Evolutionary conservation across 2,329 filamentous ascomycete species (phyloP).

Genomic region (Botrytis pseudocinerea): DNA sequence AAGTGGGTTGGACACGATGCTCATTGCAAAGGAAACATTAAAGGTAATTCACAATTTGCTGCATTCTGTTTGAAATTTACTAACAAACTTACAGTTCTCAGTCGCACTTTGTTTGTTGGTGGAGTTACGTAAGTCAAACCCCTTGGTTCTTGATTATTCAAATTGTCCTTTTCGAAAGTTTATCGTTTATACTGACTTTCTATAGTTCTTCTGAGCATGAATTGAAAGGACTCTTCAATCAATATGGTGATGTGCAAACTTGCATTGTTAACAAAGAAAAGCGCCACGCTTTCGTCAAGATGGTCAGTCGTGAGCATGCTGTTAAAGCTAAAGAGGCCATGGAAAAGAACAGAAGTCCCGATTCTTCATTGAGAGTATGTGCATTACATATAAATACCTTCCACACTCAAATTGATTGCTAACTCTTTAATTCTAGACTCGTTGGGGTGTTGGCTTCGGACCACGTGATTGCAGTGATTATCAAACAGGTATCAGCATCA

Average conservation of each 20-base stretch:
- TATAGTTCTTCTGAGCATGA: conserved; percentile 74
- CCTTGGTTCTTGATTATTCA: background rate
- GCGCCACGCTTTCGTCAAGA: conserved; percentile 98
- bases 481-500: conserved; percentile 84
- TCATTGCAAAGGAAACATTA: conserved; percentile 76
- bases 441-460: conserved; percentile 97
- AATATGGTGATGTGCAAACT: conserved; percentile 87
- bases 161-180: conserved; percentile 21
- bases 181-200: conserved; percentile 35
- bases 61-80: conserved; percentile 22
- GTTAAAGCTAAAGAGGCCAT: conserved; percentile 82
- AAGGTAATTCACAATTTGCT: conserved; percentile 49
- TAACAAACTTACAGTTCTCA: conserved; percentile 62
- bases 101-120: conserved; percentile 93
- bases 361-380: conserved; percentile 49
- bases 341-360: conserved; percentile 73
- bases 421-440: conserved; percentile 58
- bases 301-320: conserved; percentile 87
- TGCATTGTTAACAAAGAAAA: conserved; percentile 99
- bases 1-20: conserved; percentile 84
- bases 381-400: conserved; percentile 1
- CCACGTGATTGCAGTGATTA: conserved; percentile 98
- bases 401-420: background rate
- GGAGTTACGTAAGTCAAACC: conserved; percentile 74
- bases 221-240: conserved; percentile 75